Percentiles rank a stretch among this genome's conserved stretches.
Evolutionary conservation across 768 basidiomycete genomes (phyloP).

Genomic region (Tremella mesenterica): DNA sequence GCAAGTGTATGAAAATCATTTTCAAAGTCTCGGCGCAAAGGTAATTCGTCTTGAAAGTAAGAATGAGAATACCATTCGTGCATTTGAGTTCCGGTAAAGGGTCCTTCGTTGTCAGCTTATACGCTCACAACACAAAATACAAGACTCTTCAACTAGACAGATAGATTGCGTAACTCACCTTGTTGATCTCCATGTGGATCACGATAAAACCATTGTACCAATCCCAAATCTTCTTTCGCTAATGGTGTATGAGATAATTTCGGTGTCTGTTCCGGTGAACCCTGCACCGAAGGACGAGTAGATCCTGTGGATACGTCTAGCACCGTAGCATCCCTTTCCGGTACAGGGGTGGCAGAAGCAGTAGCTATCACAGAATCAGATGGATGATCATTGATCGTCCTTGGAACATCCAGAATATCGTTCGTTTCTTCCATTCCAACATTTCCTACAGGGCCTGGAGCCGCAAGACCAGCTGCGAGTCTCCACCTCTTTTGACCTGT

Average conservation of each 20-base stretch:
- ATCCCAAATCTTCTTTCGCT: conserved; percentile 19
- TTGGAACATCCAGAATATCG: conserved; percentile 19
- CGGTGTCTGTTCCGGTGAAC: conserved; percentile 1
- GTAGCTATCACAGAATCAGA: conserved; percentile 33
- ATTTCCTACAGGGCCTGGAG: conserved; percentile 1
- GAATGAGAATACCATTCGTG: conserved; percentile 89
- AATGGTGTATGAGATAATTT: conserved; percentile 1
- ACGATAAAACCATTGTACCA: conserved; percentile 79
- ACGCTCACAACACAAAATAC: conserved; percentile 1
- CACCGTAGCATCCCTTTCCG: conserved; percentile 36
- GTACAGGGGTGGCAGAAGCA: conserved; percentile 38
- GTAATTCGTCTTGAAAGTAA: conserved; percentile 73
- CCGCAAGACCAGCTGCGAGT: conserved; percentile 14
- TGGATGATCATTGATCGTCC: conserved; percentile 11
- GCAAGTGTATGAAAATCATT: conserved; percentile 44
- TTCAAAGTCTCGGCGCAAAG: conserved; percentile 61
- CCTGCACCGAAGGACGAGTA: conserved; percentile 1
- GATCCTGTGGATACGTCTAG: conserved; percentile 6
- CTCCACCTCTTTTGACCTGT: conserved; percentile 39
- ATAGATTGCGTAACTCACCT: conserved; percentile 50
- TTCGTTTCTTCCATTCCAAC: conserved; percentile 2
- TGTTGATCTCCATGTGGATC: conserved; percentile 87
- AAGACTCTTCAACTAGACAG: too few species aligned
- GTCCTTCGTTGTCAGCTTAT: conserved; percentile 55
- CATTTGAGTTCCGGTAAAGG: conserved; percentile 81